A percentile compares a stretch with the other conserved stretches of the same genome.
phyloP scores from a whole-genome alignment of 192 early-diverging fungal genomes.

The Umbelopsis vinacea region DNA sequence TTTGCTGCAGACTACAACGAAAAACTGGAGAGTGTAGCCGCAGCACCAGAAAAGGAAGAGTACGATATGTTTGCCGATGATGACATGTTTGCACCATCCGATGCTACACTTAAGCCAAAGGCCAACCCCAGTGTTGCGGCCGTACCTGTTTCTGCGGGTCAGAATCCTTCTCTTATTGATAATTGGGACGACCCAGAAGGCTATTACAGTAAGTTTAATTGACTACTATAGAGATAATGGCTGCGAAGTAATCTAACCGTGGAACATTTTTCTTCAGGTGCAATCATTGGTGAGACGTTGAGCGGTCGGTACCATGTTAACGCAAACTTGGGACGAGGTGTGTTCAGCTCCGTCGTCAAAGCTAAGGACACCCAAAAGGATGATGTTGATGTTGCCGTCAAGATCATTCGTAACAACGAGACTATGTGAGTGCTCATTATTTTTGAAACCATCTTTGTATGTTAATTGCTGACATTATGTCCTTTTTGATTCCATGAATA shows the following conservation, averaged over 20 bases:
- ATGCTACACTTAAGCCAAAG: conserved; percentile 36
- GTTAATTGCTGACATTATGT: too few relatives aligned
- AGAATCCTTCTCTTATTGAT: conserved; percentile 69
- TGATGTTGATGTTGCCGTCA: conserved; percentile 88
- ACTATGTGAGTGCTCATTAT: conserved; percentile 67
- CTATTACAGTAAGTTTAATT: conserved; percentile 84
- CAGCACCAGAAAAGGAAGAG: conserved; percentile 33
- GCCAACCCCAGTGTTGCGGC: conserved; percentile 45
- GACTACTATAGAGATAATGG: not conserved
- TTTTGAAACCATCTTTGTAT: too few relatives aligned
- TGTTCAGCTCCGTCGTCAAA: conserved; percentile 93
- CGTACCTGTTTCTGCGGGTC: conserved; percentile 41
- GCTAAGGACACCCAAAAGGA: conserved; percentile 76
- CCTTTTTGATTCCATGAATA: conserved; percentile 22
- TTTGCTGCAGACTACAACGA: conserved; percentile 71
- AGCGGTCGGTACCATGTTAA: conserved; percentile 88
- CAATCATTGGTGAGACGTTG: conserved; percentile 84
- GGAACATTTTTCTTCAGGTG: conserved; percentile 41
- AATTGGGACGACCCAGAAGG: conserved; percentile 98
- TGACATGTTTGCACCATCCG: conserved; percentile 70
- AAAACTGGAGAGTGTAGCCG: conserved; percentile 36
- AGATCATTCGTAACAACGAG: conserved; percentile 95
- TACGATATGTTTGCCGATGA: conserved; percentile 81
- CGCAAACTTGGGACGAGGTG: conserved; percentile 88
- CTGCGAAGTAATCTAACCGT: not conserved